A percentile compares a stretch with the other conserved stretches of the same genome.
Evolutionary conservation across 495 filamentous ascomycete genomes (phyloP).

Genomic region (Aspergillus hancockii): DNA sequence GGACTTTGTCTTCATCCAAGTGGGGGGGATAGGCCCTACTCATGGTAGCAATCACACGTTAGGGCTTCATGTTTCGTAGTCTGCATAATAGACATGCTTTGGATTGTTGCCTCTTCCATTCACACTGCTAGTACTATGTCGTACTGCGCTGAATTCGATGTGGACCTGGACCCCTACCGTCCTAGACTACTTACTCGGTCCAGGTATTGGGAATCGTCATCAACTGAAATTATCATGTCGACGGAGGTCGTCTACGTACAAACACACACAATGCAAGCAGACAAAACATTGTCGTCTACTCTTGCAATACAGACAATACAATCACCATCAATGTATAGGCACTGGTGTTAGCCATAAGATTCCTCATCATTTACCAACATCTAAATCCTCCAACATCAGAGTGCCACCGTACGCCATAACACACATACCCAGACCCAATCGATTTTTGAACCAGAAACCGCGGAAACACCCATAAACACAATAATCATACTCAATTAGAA

Average conservation of each 20-base stretch:
- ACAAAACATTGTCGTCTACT: slow-evolving; percentile 5
- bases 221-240: slow-evolving; percentile 26
- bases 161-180: too few relatives aligned
- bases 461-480: slow-evolving; percentile 10
- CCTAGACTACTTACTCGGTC: neutral
- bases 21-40: too few relatives aligned
- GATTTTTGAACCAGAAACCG: slow-evolving; percentile 20
- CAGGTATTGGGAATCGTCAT: slow-evolving; percentile 12
- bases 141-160: neutral
- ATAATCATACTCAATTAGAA: neutral
- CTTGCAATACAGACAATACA: slow-evolving; percentile 1
- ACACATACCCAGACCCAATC: slow-evolving; percentile 11
- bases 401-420: slow-evolving; percentile 21
- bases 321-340: neutral
- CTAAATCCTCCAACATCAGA: slow-evolving; percentile 19
- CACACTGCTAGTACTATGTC: neutral
- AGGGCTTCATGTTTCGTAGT: too few relatives aligned
- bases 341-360: slow-evolving; percentile 14
- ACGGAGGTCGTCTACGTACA: slow-evolving; percentile 30
- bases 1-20: too few relatives aligned
- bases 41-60: too few relatives aligned
- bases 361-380: slow-evolving; percentile 16
- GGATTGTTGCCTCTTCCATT: too few relatives aligned
- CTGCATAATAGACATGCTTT: too few relatives aligned
- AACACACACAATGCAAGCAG: slow-evolving; percentile 11